Conservation (phyloP, 2,329 filamentous ascomycete genomes). For the Alternaria sp. region DNA sequence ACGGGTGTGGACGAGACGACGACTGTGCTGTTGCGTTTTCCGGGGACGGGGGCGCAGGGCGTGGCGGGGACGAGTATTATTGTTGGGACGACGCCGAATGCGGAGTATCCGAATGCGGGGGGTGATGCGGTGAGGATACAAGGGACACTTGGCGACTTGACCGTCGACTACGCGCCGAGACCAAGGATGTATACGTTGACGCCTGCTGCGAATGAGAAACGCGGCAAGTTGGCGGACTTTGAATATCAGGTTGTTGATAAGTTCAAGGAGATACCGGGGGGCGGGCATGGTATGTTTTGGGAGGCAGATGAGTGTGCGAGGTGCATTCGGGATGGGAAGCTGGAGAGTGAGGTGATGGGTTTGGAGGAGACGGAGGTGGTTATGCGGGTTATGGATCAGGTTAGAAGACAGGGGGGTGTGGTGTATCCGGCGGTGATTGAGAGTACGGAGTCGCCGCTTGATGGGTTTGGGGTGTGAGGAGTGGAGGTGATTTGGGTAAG, state of each 20-base stretch:
- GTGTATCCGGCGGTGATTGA: slow-evolving; percentile 71
- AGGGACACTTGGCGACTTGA: slow-evolving; percentile 79
- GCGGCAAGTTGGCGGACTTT: slow-evolving; percentile 54
- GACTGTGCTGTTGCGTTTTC: slow-evolving; percentile 76
- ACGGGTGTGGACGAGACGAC: slow-evolving; percentile 77
- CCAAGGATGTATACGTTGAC: slow-evolving; percentile 71
- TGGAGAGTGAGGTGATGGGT: slow-evolving; percentile 68
- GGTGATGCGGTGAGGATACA: slow-evolving; percentile 72
- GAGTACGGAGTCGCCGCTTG: slow-evolving; percentile 47
- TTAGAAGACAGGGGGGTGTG: slow-evolving; percentile 66
- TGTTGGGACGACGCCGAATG: slow-evolving; percentile 59
- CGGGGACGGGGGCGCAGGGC: slow-evolving; percentile 66
- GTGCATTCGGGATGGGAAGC: slow-evolving; percentile 77
- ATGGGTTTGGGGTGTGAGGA: slow-evolving; percentile 23
- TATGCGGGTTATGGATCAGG: slow-evolving; percentile 81
- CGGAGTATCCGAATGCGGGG: slow-evolving; percentile 60
- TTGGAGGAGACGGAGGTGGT: slow-evolving; percentile 82
- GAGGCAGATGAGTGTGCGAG: slow-evolving; percentile 80
- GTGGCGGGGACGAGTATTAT: slow-evolving; percentile 61
- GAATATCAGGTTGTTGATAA: slow-evolving; percentile 51
- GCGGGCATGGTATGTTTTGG: slow-evolving; percentile 87
- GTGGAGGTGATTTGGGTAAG: too few species aligned
- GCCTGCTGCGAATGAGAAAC: slow-evolving; percentile 68
- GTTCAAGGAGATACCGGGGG: slow-evolving; percentile 56
- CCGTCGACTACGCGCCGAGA: slow-evolving; percentile 71